Evolutionary conservation across 2,329 filamentous ascomycete species (phyloP).

Genomic region (Apiospora arundinis): DNA sequence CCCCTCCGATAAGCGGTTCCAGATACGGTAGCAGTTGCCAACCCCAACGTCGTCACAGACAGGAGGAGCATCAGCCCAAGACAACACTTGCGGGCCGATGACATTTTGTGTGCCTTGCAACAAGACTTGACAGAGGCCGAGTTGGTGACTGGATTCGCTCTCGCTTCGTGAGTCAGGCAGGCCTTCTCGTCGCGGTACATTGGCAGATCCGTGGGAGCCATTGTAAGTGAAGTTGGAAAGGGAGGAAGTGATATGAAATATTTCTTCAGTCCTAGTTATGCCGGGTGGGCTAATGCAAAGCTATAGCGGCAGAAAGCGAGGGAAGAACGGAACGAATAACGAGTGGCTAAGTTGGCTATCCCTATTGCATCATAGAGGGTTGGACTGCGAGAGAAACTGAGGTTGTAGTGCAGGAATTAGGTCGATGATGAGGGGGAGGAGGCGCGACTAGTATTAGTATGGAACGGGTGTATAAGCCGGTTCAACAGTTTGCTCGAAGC

Average conservation of each 20-base stretch:
- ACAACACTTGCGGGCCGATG: constrained; percentile 44
- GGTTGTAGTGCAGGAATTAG: constrained; percentile 14
- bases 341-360: constrained; percentile 8
- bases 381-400: neutral
- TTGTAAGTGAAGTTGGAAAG: neutral
- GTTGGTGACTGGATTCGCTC: neutral
- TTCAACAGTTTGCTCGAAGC: neutral
- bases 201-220: constrained; percentile 4
- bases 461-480: constrained; percentile 18
- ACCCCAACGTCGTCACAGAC: constrained; percentile 42
- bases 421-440: constrained; percentile 3
- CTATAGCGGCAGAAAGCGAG: neutral
- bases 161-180: neutral
- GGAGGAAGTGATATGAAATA: neutral
- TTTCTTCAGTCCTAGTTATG: neutral
- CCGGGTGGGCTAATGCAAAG: neutral
- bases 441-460: constrained; percentile 14
- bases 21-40: constrained; percentile 40
- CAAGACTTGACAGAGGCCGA: constrained; percentile 6
- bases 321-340: constrained; percentile 1
- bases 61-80: constrained; percentile 40
- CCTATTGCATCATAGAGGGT: neutral
- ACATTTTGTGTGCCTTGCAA: constrained; percentile 42
- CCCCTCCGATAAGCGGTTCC: constrained; percentile 30
- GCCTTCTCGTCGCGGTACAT: constrained; percentile 14